Evolutionary conservation across 2,329 filamentous ascomycete genomes (phyloP), one percentile per base, ranked within the genome.

Genomic region (Colletotrichum tamarilloi): DNA sequence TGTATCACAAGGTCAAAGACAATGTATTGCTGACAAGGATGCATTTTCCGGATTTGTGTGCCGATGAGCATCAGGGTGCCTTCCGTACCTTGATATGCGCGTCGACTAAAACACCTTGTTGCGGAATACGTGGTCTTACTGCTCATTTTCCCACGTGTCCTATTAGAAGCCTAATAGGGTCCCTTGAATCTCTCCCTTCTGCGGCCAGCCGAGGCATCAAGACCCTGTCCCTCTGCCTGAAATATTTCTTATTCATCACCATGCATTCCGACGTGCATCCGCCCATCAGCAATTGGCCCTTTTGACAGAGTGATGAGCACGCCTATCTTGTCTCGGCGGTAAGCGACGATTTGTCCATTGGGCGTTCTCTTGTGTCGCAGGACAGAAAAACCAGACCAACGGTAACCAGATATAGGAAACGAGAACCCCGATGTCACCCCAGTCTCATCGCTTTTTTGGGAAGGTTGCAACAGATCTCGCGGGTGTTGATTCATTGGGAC

Each of bases 391-490:
- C 24, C 24, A 52, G 38, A 24, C 38, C 69, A 57, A 67, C 53
- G 52, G 53, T 53, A 63, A 53, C 52, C 30, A 46, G 28, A 14
- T 24, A 35, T 19, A 32, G 58, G 38, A 19, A 53, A 42, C 16
- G 5, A 28, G 16, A 24, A 58, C 24, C 22, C 24, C 53, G 64
- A 68, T 72, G 65, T 32, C 16, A 72, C 69, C 38, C 22, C 28
- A 53, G 12, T 53, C 52, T 38, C 65, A 63, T 19, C 69, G n/a
- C 69, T 66, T 24, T 24, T 58, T 68, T 4, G 7, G 65, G 69
- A 72, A 68, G 65, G 65, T 68, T 63, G 28, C 58, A 59, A 30
- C 65, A 52, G 52, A 59, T 52, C 28, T 62, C 53, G n/a, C 58
- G 24, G 2, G 26, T 42, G 35, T 58, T 52, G 38, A 26, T 59